These are phyloP conservation scores for Cerioporus squamosus DNA, from an alignment of 1,284 basidiomycete genomes.

Conservation along the genomic window DNA sequence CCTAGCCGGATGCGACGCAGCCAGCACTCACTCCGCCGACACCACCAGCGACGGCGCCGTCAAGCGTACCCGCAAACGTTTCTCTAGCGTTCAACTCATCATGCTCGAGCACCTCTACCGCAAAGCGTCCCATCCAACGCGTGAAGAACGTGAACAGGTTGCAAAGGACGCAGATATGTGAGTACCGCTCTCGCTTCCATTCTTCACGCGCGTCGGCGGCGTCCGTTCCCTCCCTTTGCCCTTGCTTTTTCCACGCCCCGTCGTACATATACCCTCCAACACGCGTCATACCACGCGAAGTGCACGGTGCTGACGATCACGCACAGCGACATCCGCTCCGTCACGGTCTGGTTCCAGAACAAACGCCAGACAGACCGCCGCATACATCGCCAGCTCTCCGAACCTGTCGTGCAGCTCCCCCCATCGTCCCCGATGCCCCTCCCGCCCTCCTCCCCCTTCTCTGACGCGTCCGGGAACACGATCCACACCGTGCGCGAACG, in stretches of 20 bases:
- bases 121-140: conserved; percentile 69
- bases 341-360: conserved; percentile 85
- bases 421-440: conserved; percentile 36
- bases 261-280: background rate
- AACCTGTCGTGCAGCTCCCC: conserved; percentile 25
- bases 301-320: conserved; percentile 1
- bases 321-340: conserved; percentile 72
- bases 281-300: background rate
- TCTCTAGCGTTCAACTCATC: conserved; percentile 67
- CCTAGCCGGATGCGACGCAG: conserved; percentile 21
- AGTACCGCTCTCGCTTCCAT: conserved; percentile 33
- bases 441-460: conserved; percentile 26
- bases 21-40: conserved; percentile 11
- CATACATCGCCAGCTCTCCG: conserved; percentile 51
- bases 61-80: conserved; percentile 68
- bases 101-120: conserved; percentile 76
- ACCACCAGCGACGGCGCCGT: conserved; percentile 16
- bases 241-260: background rate
- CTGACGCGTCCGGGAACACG: conserved; percentile 33
- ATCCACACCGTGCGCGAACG: conserved; percentile 32
- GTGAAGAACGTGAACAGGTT: conserved; percentile 69
- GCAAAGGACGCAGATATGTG: conserved; percentile 66
- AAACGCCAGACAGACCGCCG: conserved; percentile 78
- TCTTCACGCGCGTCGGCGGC: background rate
- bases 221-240: background rate